phyloP scores from a whole-genome alignment of 352 stramenopile species.

The Elongisporangium anandrum region DNA sequence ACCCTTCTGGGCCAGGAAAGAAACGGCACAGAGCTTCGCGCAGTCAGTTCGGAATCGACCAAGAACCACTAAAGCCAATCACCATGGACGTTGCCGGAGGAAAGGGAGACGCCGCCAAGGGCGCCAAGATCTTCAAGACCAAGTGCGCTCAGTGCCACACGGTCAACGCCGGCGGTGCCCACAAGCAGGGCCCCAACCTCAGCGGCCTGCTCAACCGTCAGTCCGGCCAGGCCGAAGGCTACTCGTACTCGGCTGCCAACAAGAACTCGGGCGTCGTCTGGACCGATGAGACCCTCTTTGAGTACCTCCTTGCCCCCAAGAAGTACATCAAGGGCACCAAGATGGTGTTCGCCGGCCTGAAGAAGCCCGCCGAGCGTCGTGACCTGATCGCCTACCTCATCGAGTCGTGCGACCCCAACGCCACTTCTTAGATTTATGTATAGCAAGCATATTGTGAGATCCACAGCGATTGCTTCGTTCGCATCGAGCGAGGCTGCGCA shows the following conservation, averaged over 20 bases:
- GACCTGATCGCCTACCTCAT: constrained; percentile 99
- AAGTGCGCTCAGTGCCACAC: constrained; percentile 96
- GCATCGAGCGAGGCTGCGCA: background rate
- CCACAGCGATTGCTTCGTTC: background rate
- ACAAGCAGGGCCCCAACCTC: constrained; percentile 99
- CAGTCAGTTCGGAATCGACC: constrained; percentile 45
- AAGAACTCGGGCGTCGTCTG: constrained; percentile 97
- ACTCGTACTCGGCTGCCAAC: constrained; percentile 98
- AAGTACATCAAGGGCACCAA: constrained; percentile 99
- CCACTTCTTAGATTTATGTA: constrained; percentile 25
- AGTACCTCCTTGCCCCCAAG: constrained; percentile 99
- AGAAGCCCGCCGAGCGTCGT: constrained; percentile 96
- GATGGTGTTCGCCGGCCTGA: constrained; percentile 99
- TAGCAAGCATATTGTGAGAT: background rate
- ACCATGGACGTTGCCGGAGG: constrained; percentile 42
- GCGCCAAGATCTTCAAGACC: constrained; percentile 96
- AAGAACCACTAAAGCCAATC: constrained; percentile 26
- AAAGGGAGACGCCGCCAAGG: constrained; percentile 81
- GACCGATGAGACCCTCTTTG: constrained; percentile 97
- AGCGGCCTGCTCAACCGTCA: constrained; percentile 95
- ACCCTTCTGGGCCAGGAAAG: background rate
- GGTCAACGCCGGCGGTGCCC: constrained; percentile 80
- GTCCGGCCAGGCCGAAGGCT: constrained; percentile 95
- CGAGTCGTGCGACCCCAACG: constrained; percentile 52
- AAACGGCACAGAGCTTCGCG: constrained; percentile 6